Base-by-base conservation (phyloP, 768 basidiomycete genomes). In the Cyclocybe aegerita region DNA sequence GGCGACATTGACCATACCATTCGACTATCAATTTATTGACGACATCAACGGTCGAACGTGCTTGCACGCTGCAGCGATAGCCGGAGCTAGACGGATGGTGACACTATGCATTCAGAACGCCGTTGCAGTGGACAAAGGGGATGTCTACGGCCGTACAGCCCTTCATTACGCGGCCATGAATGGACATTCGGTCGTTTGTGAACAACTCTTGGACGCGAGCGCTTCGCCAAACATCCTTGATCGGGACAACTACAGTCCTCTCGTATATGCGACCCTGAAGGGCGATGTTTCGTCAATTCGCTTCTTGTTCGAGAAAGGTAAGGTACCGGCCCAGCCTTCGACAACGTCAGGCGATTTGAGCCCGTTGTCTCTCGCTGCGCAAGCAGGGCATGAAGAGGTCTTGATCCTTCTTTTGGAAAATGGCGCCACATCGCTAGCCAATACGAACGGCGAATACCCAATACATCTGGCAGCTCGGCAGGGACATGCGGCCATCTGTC, bases 81-180 rank as follows among this genome's bases (percentile, higher is more conserved):
- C 87, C 9, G 96, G 97, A 2, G 77, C 82, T 9, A 69, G 85
- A 15, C 79, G 86, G 9, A 80, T 98, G 43, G 91, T 93, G 50
- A 69, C 83, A 54, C 67, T 95, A 17, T 98, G 94, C 68, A 79
- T 98, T 14, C 76, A 80, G 49, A 83, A 83, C 46, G 80, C 81
- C 11, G 82, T 92, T 2, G 71, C 80, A n/a, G 77, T 83, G 44
- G 81, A 85, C 59, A 88, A 83, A 57, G 72, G 81, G 15, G 97
- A 99, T 62, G 84, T 86, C 1, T 99, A 98, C 68, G 94, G 93
- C 30, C 89, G 97, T 3, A 88, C 91, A 6, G 87, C 95, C 3
- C 77, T 99, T 38, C 96, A 98, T 71, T 99, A 99, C 70, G 93
- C 93, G 11, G 88, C 92, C 15, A 93, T 98, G 85, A 86, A 93